Base-by-base conservation (phyloP, 371 early-diverging fungal species). In the Fennellomyces sp. region DNA sequence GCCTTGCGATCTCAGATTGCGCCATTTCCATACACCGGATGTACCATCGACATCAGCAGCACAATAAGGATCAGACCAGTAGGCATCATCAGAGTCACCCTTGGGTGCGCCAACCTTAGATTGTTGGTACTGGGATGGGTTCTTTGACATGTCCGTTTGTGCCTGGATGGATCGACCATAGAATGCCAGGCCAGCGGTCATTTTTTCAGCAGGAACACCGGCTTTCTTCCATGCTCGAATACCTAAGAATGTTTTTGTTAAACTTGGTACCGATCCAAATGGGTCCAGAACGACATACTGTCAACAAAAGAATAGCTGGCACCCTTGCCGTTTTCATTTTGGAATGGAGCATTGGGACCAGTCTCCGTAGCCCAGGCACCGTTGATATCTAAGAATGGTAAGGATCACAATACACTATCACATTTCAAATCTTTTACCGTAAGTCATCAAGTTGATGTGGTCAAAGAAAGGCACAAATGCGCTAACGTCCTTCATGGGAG, bases 261-360 rank as follows among this genome's bases (percentile, higher is more conserved):
- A 15, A 39, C 4, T 33, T 33, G 0, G 5, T n/a, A n/a, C n/a
- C n/a, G n/a, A n/a, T n/a, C n/a, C n/a, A n/a, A n/a, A n/a, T n/a
- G n/a, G n/a, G n/a, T 30, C 30, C 25, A 35, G 15, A 33, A 21
- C 30, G 31, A 54, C 64, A 52, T 69, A 69, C 79, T 75, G n/a
- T 79, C 72, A 1, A 69, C 69, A 53, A 78, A 82, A 0, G 87
- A 86, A 65, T 66, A 81, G 0, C 80, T 82, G 15, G 75, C 77
- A 12, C 83, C 86, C 21, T 79, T 72, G 12, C 74, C 70, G 7
- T 69, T 57, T 41, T 77, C 66, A 6, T 56, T 38, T 33, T 70
- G 56, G 52, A 91, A 76, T 12, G 90, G 88, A 11, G 88, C 86
- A 68, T 86, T 88, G 51, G 84, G 85, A 0, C 86, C 89, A 5